Conservation (phyloP, 139 green algal genomes). For the Ettlia oleoabundans region DNA sequence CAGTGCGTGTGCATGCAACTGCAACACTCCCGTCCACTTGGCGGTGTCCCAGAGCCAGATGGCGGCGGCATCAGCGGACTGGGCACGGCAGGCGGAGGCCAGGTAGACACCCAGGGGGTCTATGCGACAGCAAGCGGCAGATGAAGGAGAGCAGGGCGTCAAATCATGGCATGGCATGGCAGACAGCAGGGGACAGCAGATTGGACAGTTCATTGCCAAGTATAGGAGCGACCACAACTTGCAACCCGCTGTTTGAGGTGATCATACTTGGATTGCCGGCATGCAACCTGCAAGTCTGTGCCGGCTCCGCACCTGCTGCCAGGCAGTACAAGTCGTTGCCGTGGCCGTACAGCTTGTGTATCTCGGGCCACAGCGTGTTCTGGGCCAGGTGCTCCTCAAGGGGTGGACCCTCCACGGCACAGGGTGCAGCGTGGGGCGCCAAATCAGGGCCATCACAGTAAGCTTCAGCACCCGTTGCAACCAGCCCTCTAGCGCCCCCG, state of each 20-base stretch:
- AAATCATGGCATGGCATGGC: no score
- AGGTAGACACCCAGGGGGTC: slow-evolving; percentile 65
- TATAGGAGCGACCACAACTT: no score
- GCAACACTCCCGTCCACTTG: slow-evolving; percentile 52
- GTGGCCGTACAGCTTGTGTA: slow-evolving; percentile 97
- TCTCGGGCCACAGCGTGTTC: slow-evolving; percentile 92
- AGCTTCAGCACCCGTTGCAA: slow-evolving; percentile 1
- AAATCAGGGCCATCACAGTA: slow-evolving; percentile 85
- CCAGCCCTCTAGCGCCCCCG: slow-evolving; percentile 25
- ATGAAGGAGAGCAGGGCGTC: not conserved
- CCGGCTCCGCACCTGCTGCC: slow-evolving; percentile 45
- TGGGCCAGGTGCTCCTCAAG: slow-evolving; percentile 94
- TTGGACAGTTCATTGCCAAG: no score
- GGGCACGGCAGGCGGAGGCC: slow-evolving; percentile 80
- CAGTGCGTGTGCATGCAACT: slow-evolving; percentile 81
- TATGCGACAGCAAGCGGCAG: not conserved
- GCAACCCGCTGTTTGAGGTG: no score
- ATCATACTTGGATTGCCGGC: not conserved
- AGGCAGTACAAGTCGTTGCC: slow-evolving; percentile 89
- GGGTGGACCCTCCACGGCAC: slow-evolving; percentile 65
- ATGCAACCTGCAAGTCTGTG: not conserved
- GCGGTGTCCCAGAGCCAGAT: slow-evolving; percentile 82
- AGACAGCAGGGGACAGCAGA: no score
- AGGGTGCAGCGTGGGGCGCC: slow-evolving; percentile 70
- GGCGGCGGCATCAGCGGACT: slow-evolving; percentile 54